These are phyloP conservation scores for Dothiorella sarmentorum DNA, from an alignment of 2,329 filamentous ascomycete species.

Conservation along the genomic window DNA sequence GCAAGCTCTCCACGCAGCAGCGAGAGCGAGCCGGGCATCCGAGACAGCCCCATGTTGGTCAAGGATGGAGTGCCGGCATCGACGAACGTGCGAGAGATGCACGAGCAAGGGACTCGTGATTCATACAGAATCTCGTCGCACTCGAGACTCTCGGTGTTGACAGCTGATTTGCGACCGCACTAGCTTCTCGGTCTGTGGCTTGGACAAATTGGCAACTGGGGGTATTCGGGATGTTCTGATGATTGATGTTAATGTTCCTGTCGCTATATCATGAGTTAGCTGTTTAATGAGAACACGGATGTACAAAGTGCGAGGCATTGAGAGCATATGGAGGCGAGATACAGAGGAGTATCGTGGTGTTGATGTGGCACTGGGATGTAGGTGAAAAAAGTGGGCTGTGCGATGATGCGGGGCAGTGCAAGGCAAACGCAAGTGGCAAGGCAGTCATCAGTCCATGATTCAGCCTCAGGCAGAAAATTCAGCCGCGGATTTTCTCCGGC, in stretches of 20 bases:
- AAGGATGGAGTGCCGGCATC: not conserved
- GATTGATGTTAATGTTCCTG: not conserved
- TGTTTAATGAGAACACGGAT: not conserved
- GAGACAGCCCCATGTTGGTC: not conserved
- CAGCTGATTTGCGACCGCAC: conserved; percentile 2
- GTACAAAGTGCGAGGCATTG: too few relatives aligned
- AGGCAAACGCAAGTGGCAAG: too few relatives aligned
- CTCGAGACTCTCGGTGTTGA: not conserved
- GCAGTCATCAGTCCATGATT: too few relatives aligned
- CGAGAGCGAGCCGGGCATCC: conserved; percentile 2
- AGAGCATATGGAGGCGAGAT: too few relatives aligned
- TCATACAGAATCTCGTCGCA: conserved; percentile 8
- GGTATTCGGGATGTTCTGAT: not conserved
- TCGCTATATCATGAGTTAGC: not conserved
- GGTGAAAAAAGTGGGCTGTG: too few relatives aligned
- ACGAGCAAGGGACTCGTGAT: not conserved
- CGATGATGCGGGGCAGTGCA: not conserved
- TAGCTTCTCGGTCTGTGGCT: not conserved
- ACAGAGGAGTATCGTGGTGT: too few relatives aligned
- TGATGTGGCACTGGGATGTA: too few relatives aligned
- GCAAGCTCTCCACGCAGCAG: not conserved
- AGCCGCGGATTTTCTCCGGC: not conserved
- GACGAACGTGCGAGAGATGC: conserved; percentile 9
- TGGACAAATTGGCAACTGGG: too few relatives aligned
- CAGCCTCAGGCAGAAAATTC: not conserved